Conservation (phyloP, 768 basidiomycete genomes). For the Serendipita vermifera region DNA sequence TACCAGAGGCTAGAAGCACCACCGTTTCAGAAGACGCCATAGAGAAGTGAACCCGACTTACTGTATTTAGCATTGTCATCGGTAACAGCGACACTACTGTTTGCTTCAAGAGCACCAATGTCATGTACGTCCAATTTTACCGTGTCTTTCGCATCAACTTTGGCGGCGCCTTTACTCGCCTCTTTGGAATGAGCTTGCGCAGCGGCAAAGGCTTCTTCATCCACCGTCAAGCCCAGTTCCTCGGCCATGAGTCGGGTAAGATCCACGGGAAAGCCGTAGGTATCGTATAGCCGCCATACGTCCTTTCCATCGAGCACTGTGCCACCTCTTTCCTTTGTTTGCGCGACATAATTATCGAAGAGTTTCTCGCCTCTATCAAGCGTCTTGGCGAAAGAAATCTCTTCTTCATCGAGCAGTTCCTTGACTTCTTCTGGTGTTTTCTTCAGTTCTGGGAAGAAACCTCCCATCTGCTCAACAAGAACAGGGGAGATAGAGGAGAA, state of each 20-base stretch:
- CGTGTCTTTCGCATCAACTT: slow-evolving; percentile 50
- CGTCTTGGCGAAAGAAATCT: slow-evolving; percentile 94
- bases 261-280: slow-evolving; percentile 96
- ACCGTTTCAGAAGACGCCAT: background rate
- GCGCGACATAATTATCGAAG: slow-evolving; percentile 74
- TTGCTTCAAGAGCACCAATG: slow-evolving; percentile 71
- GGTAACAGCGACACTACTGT: slow-evolving; percentile 69
- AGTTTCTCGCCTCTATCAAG: slow-evolving; percentile 92
- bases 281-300: slow-evolving; percentile 95
- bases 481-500: slow-evolving; percentile 87
- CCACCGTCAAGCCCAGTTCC: slow-evolving; percentile 71
- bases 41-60: slow-evolving; percentile 28
- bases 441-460: slow-evolving; percentile 84
- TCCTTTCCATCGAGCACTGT: slow-evolving; percentile 76
- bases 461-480: slow-evolving; percentile 79
- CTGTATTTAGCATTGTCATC: slow-evolving; percentile 88
- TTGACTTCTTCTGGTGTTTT: slow-evolving; percentile 73
- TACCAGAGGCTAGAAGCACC: slow-evolving; percentile 48
- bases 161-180: slow-evolving; percentile 74
- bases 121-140: slow-evolving; percentile 96
- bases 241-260: slow-evolving; percentile 95
- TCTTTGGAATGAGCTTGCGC: slow-evolving; percentile 83
- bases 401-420: slow-evolving; percentile 94
- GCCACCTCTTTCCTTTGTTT: slow-evolving; percentile 46
- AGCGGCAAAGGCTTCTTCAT: slow-evolving; percentile 77